Percentiles rank a stretch among this genome's conserved stretches.
phyloP scores from a whole-genome alignment of 805 yeast genomes.

The Hanseniaspora thailandica region DNA sequence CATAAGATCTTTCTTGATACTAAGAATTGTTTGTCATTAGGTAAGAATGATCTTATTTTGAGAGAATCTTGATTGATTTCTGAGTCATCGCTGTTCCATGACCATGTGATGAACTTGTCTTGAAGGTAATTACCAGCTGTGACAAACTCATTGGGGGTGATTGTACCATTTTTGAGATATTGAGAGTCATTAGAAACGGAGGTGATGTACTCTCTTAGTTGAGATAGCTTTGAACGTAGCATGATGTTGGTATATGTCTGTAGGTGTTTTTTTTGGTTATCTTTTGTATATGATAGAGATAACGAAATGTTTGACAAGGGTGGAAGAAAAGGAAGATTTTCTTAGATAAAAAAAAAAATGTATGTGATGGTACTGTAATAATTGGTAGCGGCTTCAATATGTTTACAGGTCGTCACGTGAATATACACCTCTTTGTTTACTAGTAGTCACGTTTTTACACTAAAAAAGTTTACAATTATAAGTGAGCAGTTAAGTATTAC shows the following conservation, averaged over 20 bases:
- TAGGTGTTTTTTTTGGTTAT: not conserved
- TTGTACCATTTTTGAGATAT: constrained; percentile 75
- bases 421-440: not conserved
- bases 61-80: constrained; percentile 33
- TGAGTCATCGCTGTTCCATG: constrained; percentile 60
- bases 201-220: constrained; percentile 82
- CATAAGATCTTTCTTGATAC: constrained; percentile 87
- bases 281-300: not conserved
- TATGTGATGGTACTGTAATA: not conserved
- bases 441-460: not conserved
- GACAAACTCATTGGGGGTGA: constrained; percentile 92
- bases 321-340: too few relatives aligned
- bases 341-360: too few relatives aligned
- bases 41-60: constrained; percentile 48
- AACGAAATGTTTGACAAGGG: too few relatives aligned
- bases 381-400: not conserved
- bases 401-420: not conserved
- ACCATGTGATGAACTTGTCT: constrained; percentile 93
- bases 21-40: constrained; percentile 73
- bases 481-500: too few relatives aligned
- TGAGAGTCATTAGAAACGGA: constrained; percentile 83
- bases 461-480: not conserved
- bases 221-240: constrained; percentile 67
- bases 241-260: constrained; percentile 19
- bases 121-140: constrained; percentile 87